Percentiles rank a stretch among this genome's conserved stretches.
Evolutionary conservation across 192 early-diverging fungal species (phyloP).

Genomic region (Lobulomyces angularis): DNA sequence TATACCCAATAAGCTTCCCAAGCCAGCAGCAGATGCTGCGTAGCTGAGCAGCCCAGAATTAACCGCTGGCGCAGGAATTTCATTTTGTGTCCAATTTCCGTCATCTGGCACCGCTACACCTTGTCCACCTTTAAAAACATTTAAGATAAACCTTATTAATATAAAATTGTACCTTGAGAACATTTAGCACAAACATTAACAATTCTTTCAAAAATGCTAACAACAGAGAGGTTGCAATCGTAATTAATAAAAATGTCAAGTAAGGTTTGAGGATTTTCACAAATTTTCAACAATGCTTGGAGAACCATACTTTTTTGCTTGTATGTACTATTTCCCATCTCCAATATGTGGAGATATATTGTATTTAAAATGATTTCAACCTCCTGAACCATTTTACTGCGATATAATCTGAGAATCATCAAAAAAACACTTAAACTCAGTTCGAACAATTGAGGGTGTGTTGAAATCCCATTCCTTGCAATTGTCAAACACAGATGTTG

Average conservation of each 20-base stretch:
- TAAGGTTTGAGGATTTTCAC: constrained; percentile 40
- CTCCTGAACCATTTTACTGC: constrained; percentile 36
- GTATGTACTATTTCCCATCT: constrained; percentile 45
- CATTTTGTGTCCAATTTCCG: neutral
- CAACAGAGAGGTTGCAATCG: constrained; percentile 40
- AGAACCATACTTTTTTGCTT: constrained; percentile 42
- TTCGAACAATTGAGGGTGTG: constrained; percentile 47
- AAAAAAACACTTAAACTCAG: constrained; percentile 40
- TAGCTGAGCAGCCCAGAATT: neutral
- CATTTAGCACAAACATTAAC: constrained; percentile 27
- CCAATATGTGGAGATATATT: constrained; percentile 47
- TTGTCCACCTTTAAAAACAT: constrained; percentile 7
- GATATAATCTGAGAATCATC: constrained; percentile 34
- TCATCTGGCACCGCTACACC: constrained; percentile 1
- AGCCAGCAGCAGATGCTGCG: too few relatives aligned
- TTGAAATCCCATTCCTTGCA: constrained; percentile 38
- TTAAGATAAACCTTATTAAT: neutral
- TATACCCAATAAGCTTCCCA: too few relatives aligned
- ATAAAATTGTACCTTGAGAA: constrained; percentile 22
- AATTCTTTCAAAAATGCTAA: constrained; percentile 38
- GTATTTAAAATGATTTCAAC: constrained; percentile 46
- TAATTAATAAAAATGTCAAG: constrained; percentile 51
- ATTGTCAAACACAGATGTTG: constrained; percentile 31
- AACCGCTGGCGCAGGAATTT: constrained; percentile 2
- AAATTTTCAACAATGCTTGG: constrained; percentile 39